Base-by-base conservation (phyloP, 1,284 basidiomycete genomes). In the Testicularia cyperi region DNA sequence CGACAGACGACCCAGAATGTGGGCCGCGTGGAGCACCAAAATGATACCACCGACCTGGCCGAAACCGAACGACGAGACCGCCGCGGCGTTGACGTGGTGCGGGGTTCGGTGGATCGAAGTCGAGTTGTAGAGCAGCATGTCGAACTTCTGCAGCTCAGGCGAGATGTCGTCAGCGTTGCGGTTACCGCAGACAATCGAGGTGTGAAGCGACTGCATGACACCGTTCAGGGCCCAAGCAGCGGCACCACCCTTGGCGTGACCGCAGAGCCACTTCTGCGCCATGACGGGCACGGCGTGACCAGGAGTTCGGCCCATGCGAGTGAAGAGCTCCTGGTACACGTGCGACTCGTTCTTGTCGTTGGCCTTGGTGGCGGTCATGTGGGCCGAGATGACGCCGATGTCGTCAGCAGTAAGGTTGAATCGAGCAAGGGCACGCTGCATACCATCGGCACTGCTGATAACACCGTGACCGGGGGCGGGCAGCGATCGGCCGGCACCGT, bases 341-440 rank as follows among this genome's bases (percentile, higher is more conserved):
- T 87, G 85, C 6, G 90, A 91, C 82, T 98, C 94, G 78, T 98
- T 98, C 81, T 92, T 90, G 83, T 98, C 92, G 78, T 98, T 98
- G 26, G 94, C 94, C 70, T 86, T 87, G 27, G 95, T 98, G 71
- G 92, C 94, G 6, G 94, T 98, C 32, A 91, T 91, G 70, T 92
- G 91, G 60, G 92, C 90, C 19, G 89, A 89, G 37, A 91, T 81
- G 32, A 81, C 80, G 55, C 82, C 81, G 62, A 98, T 86, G 57
- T 95, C 90, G 77, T 98, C 92, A 25, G 88, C 87, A 18, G 85
- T 88, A 48, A 98, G 81, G 62, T 92, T 92, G 91, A 92, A 98
- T 38, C 96, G 88, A 46, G 95, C 94, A 38, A 98, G 83, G 8
- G 92, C 92, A 41, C 91, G 88, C 68, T 92, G 89, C 53, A 98